Conservation (phyloP, 345 rosid species). For the Linum lewisii region DNA sequence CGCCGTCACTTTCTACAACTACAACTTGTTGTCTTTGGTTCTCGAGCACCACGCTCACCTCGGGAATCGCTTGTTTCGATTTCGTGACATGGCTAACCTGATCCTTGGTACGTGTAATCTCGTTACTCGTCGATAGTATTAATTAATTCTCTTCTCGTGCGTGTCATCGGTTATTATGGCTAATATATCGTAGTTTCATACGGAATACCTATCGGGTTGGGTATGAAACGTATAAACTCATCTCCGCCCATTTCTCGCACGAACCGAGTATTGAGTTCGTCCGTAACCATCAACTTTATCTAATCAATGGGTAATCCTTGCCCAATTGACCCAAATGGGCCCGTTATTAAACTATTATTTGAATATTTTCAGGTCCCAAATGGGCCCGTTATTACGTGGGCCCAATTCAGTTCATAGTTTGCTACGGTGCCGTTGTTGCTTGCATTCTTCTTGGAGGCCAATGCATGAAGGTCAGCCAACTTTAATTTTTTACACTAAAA, state of each 20-base stretch:
- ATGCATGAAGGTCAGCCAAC: slow-evolving; percentile 11
- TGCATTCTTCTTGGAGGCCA: slow-evolving; percentile 16
- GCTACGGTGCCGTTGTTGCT: slow-evolving; percentile 18
- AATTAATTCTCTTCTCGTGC: too few species aligned
- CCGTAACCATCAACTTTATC: too few species aligned
- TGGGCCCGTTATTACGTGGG: slow-evolving; percentile 21
- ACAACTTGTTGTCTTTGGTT: slow-evolving; percentile 32
- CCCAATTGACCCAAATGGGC: too few species aligned
- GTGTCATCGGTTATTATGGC: too few species aligned
- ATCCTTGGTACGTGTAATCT: slow-evolving; percentile 18
- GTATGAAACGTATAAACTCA: too few species aligned
- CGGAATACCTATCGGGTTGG: too few species aligned
- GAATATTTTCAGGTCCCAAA: slow-evolving; percentile 7
- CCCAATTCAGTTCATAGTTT: slow-evolving; percentile 14
- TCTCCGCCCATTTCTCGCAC: too few species aligned
- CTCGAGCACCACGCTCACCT: slow-evolving; percentile 29
- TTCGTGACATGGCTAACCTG: slow-evolving; percentile 29
- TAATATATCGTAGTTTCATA: too few species aligned
- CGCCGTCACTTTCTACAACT: slow-evolving; percentile 26
- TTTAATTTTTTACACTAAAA: too few species aligned
- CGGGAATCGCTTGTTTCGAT: slow-evolving; percentile 28
- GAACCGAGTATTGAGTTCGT: too few species aligned
- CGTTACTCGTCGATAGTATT: background rate
- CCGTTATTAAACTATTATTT: too few species aligned
- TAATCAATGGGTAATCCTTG: too few species aligned